These are phyloP conservation scores for Nicotiana undulata DNA, from an alignment of 257 asterid species.

Conservation along the genomic window DNA sequence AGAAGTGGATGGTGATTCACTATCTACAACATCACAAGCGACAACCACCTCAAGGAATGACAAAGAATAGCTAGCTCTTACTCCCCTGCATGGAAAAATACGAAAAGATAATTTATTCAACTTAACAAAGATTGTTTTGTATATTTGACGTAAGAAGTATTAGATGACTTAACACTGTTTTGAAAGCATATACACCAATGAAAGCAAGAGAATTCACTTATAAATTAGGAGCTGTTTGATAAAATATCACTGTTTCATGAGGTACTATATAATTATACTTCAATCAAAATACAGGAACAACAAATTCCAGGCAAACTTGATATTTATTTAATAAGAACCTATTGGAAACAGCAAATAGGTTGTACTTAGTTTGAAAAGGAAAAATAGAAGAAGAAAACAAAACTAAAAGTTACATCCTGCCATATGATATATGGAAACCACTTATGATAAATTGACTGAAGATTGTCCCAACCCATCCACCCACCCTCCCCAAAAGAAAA, in stretches of 20 bases:
- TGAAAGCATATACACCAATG: background rate
- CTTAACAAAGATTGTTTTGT: background rate
- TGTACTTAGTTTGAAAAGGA: no score
- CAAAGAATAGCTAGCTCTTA: slow-evolving; percentile 69
- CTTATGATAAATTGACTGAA: no score
- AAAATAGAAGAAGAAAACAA: no score
- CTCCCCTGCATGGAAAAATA: slow-evolving; percentile 46
- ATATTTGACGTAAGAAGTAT: background rate
- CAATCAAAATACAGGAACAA: background rate
- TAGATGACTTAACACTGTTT: background rate
- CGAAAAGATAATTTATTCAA: background rate
- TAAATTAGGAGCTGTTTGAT: background rate
- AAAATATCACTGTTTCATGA: background rate
- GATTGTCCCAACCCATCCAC: no score
- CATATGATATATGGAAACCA: no score
- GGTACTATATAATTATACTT: background rate
- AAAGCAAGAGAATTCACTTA: background rate
- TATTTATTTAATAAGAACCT: background rate
- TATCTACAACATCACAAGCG: slow-evolving; percentile 66
- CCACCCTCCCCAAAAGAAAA: no score
- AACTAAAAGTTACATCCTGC: no score
- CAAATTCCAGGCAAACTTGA: background rate
- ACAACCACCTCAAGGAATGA: slow-evolving; percentile 85
- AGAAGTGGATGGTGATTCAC: slow-evolving; percentile 17
- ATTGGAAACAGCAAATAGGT: background rate